Evolutionary conservation across 495 filamentous ascomycete genomes (phyloP), one percentile per base, ranked within the genome.

Genomic region (Entonaema liquescens): DNA sequence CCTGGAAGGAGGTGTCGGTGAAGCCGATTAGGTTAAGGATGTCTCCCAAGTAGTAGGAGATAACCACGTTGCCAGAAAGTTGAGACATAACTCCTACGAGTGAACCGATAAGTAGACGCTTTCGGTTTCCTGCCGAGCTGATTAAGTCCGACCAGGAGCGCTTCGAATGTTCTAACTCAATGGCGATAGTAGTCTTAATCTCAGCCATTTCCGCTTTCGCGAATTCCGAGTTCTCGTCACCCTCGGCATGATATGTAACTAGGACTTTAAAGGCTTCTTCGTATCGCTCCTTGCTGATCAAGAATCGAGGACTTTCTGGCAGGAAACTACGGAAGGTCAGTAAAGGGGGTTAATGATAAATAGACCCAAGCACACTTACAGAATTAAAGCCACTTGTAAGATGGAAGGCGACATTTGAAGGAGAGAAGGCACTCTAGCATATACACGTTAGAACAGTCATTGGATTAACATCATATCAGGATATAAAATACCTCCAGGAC

Each of bases 1-100:
- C 82, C 60, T 86, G 84, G 72, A 75, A 74, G n/a, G 77, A 70
- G 8, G 78, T 67, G 68, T 85, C 78, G 54, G 79, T 87, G 67
- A 70, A 86, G 77, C 65, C 80, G 69, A 70, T 77, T 67, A 73
- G 74, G 47, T 77, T 73, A 17, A 84, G 77, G 28, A 84, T 73
- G 61, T 84, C 82, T 66, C 72, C 74, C 36, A 85, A 70, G 65
- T 85, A 84, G 72, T 85, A 84, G 70, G 87, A 88, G 53, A 89
- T 88, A 47, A 90, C 78, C 11, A 85, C 88, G 73, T 91, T 90
- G 23, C 89, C 88, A 38, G 86, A 88, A 81, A 87, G 89, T 71
- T 91, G 88, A 0, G 87, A 87, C 76, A 91, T 90, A 6, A 90
- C 72, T 5, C 88, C 87, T 13, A 90, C 78, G 60, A 87, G 83